Base-by-base conservation (phyloP, 2,329 filamentous ascomycete species). In the Aspergillus uvarum region DNA sequence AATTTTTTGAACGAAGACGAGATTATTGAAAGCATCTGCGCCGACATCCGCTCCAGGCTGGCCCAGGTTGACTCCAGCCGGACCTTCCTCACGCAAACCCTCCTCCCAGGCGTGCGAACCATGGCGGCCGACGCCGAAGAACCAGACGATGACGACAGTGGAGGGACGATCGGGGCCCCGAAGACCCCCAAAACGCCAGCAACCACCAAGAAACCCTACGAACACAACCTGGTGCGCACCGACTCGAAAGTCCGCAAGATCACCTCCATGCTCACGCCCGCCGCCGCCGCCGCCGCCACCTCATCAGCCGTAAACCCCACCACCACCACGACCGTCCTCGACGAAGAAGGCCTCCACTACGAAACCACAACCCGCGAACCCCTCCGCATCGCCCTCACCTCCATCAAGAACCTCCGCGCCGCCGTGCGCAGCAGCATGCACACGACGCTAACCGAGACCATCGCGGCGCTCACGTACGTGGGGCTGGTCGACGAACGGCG, bases 1-100 rank as follows among this genome's bases (percentile, higher is more conserved):
- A 95, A 98, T 70, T 98, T 99, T 68, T 82, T 99, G 22, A 96
- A 98, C 63, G 95, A 99, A 73, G 95, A 99, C 64, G 95, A 99
- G 68, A 96, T 99, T 50, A 89, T 95, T 51, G 90, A 95, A 64
- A 84, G 86, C 14, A 87, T 99, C 4, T 97, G 93, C 77, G 86
- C 88, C 62, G 85, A 90, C 56, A 89, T 99, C 22, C 85, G 90
- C 55, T 82, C 85, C 8, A 89, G 89, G 66, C 83, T 99, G 4
- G 89, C 92, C 11, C 88, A 89, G 53, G 93, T 98, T 6, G 95
- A 99, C 74, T 93, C 90, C 22, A 98, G 94, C 70, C 88, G 95
- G 51, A 96, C 92, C 0, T 99, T 98, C 76, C 86, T 93, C 81
- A 96, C 93, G 0, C 95, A 99, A 74, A 96, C 89, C 1, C 83